These are phyloP conservation scores for Passiflora organensis DNA, from an alignment of 345 rosid genomes.

Conservation along the genomic window DNA sequence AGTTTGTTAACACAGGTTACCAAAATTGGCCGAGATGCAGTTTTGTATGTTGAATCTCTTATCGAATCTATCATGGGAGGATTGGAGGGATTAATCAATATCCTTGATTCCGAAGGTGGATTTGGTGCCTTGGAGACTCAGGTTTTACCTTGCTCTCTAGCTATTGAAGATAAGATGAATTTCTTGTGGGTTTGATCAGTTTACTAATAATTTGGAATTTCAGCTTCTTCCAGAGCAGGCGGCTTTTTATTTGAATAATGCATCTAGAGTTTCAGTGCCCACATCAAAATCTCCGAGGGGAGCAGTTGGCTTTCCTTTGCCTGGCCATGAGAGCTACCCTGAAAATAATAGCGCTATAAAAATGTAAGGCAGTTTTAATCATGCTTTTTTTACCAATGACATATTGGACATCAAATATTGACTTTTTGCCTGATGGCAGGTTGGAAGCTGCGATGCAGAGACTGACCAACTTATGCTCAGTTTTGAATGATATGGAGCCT, in stretches of 20 bases:
- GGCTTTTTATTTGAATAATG: constrained; percentile 74
- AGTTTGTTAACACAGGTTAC: constrained; percentile 52
- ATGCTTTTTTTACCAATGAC: constrained; percentile 7
- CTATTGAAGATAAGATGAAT: constrained; percentile 2
- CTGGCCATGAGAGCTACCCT: constrained; percentile 96
- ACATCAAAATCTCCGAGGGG: constrained; percentile 78
- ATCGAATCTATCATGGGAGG: constrained; percentile 99
- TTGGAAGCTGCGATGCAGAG: constrained; percentile 99
- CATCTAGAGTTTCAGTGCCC: constrained; percentile 57
- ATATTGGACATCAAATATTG: constrained; percentile 1
- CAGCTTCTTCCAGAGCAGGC: constrained; percentile 99
- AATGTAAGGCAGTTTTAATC: constrained; percentile 48
- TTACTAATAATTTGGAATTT: constrained; percentile 16
- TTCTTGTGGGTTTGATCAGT: background rate
- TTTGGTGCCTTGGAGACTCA: constrained; percentile 95
- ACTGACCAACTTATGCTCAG: constrained; percentile 85
- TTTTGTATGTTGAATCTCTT: constrained; percentile 93
- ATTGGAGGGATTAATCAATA: constrained; percentile 93
- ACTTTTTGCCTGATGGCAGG: constrained; percentile 46
- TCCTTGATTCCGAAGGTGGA: constrained; percentile 99
- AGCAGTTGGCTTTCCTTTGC: constrained; percentile 61
- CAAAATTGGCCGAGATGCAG: constrained; percentile 93
- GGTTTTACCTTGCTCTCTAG: constrained; percentile 38
- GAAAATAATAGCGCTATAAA: constrained; percentile 84
- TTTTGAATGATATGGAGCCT: constrained; percentile 99